Base-by-base conservation (phyloP, 306 rosid species). In the Hippophae tibetana region DNA sequence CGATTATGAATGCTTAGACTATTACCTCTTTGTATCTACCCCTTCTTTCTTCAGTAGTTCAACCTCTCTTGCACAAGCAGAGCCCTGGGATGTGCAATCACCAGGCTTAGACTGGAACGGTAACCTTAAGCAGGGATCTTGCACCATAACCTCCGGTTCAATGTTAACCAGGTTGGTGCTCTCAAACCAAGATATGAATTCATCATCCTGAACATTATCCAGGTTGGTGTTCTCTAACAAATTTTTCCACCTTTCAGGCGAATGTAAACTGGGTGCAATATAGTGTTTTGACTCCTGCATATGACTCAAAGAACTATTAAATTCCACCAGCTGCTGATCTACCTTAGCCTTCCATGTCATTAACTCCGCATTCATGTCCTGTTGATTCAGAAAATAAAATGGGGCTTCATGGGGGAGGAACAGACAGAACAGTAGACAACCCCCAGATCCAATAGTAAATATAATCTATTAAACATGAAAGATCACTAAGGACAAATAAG, bases 171-270 rank as follows among this genome's bases (percentile, higher is more conserved):
- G 70, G 23, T 58, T 75, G 27, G 83, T 63, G 72, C 72, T 76
- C 78, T 80, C 94, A 43, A 83, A 72, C 88, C 86, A 89, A 43
- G 92, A 74, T 26, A 65, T 63, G 56, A 86, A 67, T 63, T 80
- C 89, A 68, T 81, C 76, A 26, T 72, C 95, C 59, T 74, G 84
- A 61, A 72, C 62, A 76, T 70, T 64, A 23, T 70, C 80, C 26
- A 78, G 76, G 70, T 76, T 75, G 61, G 75, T 64, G 67, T 71
- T 65, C 65, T 77, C 92, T 61, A 89, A 51, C 95, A 90, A 86
- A 66, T 89, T 90, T 70, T 83, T 78, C 96, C 94, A 89, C 67
- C 66, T 74, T 58, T 85, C 88, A 49, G 84, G 73, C 51, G 60
- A 63, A 40, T 76, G 81, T 58, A 80, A 79, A 59, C 84, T 78